A percentile compares a stretch with the other conserved stretches of the same genome.
Conservation (phyloP, 495 filamentous ascomycete species). For the Extremus antarcticus region DNA sequence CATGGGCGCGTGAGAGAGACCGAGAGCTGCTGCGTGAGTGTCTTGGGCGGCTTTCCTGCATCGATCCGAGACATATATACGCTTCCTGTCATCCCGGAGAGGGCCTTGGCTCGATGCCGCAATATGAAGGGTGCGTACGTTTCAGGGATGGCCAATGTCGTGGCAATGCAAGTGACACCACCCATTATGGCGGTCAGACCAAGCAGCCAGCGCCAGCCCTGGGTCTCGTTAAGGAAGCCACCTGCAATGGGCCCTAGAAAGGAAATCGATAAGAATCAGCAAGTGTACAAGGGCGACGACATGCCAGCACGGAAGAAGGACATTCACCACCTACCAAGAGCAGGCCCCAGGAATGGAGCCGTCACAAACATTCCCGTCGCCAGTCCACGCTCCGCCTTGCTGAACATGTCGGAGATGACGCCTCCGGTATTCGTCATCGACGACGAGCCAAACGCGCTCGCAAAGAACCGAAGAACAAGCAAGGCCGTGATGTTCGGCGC, state of each 20-base stretch:
- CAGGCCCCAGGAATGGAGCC: conserved; percentile 45
- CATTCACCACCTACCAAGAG: conserved; percentile 6
- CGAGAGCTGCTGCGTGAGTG: conserved; percentile 27
- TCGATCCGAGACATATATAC: conserved; percentile 20
- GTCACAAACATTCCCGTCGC: conserved; percentile 47
- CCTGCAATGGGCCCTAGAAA: conserved; percentile 9
- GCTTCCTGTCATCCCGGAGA: conserved; percentile 6
- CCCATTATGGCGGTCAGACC: conserved; percentile 10
- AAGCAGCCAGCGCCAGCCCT: conserved; percentile 11
- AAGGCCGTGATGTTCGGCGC: conserved; percentile 48
- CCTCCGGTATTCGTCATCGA: conserved; percentile 52
- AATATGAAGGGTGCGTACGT: conserved; percentile 13
- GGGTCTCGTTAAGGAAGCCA: conserved; percentile 6
- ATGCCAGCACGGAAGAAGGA: not conserved
- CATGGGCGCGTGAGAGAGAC: conserved; percentile 45
- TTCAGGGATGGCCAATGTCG: conserved; percentile 2
- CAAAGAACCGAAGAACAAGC: conserved; percentile 50
- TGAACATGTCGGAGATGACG: conserved; percentile 45
- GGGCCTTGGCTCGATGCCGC: conserved; percentile 5
- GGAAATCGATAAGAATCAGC: conserved; percentile 8
- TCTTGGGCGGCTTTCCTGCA: conserved; percentile 21
- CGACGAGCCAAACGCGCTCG: conserved; percentile 51
- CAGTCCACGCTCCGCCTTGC: conserved; percentile 45
- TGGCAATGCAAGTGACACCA: conserved; percentile 8
- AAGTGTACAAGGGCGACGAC: too few relatives aligned